Conservation (phyloP, 2,329 filamentous ascomycete species). For the Alternaria sp. region DNA sequence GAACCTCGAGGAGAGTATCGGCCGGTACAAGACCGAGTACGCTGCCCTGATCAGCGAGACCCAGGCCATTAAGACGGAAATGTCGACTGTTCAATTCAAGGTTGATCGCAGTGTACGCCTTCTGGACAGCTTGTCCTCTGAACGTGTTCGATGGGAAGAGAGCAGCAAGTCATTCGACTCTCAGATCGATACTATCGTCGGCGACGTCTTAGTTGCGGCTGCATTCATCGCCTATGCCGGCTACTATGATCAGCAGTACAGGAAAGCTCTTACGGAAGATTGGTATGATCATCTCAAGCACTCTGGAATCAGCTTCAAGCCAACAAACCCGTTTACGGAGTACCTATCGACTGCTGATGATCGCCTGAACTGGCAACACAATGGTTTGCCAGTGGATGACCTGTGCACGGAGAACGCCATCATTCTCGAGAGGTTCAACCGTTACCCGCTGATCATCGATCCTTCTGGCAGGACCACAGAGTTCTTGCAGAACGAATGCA, state of each 20-base stretch:
- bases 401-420: conserved; percentile 99
- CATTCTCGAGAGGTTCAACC: conserved; percentile 95
- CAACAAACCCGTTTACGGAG: conserved; percentile 92
- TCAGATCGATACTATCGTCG: conserved; percentile 94
- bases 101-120: conserved; percentile 94
- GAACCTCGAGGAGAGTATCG: conserved; percentile 87
- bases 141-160: conserved; percentile 92
- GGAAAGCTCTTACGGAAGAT: conserved; percentile 96
- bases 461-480: conserved; percentile 94
- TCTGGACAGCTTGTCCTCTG: conserved; percentile 92
- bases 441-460: conserved; percentile 97
- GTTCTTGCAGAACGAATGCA: conserved; percentile 93
- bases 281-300: conserved; percentile 93
- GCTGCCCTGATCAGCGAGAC: conserved; percentile 95
- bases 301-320: conserved; percentile 93
- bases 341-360: conserved; percentile 97
- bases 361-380: conserved; percentile 91
- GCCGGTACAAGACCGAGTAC: conserved; percentile 95
- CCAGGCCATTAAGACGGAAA: conserved; percentile 95
- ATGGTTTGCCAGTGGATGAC: conserved; percentile 92
- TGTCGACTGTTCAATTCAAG: conserved; percentile 96
- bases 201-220: conserved; percentile 94
- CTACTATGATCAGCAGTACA: conserved; percentile 97
- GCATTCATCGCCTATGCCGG: conserved; percentile 97
- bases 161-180: conserved; percentile 98